Conservation (phyloP, 1,139 yeast species). For the Taphrina populina region DNA sequence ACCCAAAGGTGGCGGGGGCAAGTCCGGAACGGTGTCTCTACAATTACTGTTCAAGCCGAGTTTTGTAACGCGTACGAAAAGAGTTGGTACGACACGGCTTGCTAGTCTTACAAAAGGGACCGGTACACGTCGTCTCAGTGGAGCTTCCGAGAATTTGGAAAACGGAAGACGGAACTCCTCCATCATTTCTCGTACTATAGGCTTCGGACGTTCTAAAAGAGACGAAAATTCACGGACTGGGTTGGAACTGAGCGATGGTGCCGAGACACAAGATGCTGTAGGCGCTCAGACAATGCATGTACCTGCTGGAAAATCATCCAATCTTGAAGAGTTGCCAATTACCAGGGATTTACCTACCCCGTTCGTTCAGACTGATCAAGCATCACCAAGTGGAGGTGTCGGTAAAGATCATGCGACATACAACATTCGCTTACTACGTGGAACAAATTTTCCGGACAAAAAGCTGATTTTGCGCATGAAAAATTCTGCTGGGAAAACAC, state of each 20-base stretch:
- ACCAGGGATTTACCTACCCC: not conserved
- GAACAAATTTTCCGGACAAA: constrained; percentile 1
- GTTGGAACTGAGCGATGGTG: not conserved
- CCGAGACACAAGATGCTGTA: not conserved
- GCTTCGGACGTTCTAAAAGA: not conserved
- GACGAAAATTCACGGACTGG: not conserved
- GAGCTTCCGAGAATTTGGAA: constrained; percentile 39
- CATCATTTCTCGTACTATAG: constrained; percentile 20
- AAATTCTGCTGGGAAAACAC: not conserved
- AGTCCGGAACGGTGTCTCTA: constrained; percentile 61
- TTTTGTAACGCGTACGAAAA: constrained; percentile 53
- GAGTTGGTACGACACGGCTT: constrained; percentile 37
- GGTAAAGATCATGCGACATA: not conserved
- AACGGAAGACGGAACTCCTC: constrained; percentile 34
- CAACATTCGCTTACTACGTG: not conserved
- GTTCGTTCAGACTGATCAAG: not conserved
- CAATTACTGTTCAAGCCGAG: constrained; percentile 66
- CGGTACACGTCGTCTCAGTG: constrained; percentile 42
- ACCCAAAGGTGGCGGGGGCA: constrained; percentile 54
- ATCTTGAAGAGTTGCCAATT: not conserved
- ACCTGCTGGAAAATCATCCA: not conserved
- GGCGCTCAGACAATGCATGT: not conserved
- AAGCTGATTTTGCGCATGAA: not conserved
- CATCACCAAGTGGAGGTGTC: not conserved
- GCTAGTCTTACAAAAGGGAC: constrained; percentile 37